Evolutionary conservation across 2,329 filamentous ascomycete genomes (phyloP).

Genomic region (Waltergamsia citrina): DNA sequence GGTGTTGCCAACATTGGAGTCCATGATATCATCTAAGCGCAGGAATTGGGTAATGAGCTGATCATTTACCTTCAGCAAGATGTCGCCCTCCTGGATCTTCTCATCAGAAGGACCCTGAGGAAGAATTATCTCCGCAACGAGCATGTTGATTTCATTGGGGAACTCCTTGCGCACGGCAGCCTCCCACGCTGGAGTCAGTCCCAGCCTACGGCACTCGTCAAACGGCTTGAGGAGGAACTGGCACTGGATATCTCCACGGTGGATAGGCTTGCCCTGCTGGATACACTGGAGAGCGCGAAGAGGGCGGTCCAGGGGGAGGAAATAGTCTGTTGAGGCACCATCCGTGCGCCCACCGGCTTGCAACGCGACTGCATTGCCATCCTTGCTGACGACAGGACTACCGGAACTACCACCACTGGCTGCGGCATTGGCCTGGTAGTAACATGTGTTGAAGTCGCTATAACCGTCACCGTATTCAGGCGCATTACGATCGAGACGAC

Average conservation of each 20-base stretch:
- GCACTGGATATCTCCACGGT: conserved; percentile 94
- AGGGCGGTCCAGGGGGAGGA: conserved; percentile 86
- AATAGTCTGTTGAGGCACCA: conserved; percentile 95
- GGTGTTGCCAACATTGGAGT: conserved; percentile 72
- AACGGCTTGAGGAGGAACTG: conserved; percentile 97
- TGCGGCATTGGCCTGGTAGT: conserved; percentile 95
- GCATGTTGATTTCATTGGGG: conserved; percentile 91
- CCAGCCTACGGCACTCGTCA: conserved; percentile 87
- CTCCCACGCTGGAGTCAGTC: conserved; percentile 79
- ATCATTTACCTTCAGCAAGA: conserved; percentile 86
- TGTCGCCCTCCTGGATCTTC: conserved; percentile 89
- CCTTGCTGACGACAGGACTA: conserved; percentile 92
- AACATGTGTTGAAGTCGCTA: conserved; percentile 92
- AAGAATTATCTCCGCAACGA: conserved; percentile 90
- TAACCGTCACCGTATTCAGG: conserved; percentile 97
- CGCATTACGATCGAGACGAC: conserved; percentile 88
- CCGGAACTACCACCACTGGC: conserved; percentile 97
- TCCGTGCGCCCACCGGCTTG: conserved; percentile 92
- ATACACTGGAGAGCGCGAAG: conserved; percentile 80
- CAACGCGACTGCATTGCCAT: conserved; percentile 82
- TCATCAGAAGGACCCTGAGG: conserved; percentile 80
- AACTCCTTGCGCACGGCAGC: conserved; percentile 73
- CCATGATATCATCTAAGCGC: conserved; percentile 80
- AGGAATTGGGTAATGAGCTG: conserved; percentile 91
- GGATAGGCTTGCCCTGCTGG: conserved; percentile 63